Evolutionary conservation across 805 yeast genomes (phyloP).

Genomic region (Pichia exigua): DNA sequence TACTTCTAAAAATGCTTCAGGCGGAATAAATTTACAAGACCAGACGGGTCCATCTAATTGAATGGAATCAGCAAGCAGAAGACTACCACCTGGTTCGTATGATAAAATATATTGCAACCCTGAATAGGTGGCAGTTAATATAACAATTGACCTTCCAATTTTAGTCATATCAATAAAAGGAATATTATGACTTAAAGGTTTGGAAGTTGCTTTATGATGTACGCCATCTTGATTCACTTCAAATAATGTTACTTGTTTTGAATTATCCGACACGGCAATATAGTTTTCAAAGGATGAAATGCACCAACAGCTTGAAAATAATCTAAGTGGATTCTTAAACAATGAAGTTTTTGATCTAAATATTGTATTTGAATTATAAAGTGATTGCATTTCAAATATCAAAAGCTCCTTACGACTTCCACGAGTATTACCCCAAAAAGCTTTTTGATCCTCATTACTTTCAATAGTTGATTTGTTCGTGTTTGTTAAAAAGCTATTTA

Average conservation of each 20-base stretch:
- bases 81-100: background rate
- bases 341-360: background rate
- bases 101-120: conserved; percentile 6
- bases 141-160: background rate
- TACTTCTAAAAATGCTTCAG: conserved; percentile 41
- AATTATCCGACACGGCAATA: conserved; percentile 48
- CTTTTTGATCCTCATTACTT: background rate
- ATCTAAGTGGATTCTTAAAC: background rate
- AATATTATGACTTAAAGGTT: conserved; percentile 41
- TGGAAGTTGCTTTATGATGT: conserved; percentile 23
- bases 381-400: background rate
- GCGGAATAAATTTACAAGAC: conserved; percentile 25
- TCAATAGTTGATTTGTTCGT: background rate
- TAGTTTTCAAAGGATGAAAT: conserved; percentile 37
- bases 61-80: conserved; percentile 1
- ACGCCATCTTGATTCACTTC: conserved; percentile 2
- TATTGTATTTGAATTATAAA: background rate
- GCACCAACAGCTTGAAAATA: conserved; percentile 44
- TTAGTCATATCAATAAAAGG: conserved; percentile 30
- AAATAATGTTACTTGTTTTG: conserved; percentile 37
- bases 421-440: background rate
- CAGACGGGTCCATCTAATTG: background rate
- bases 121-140: conserved; percentile 5
- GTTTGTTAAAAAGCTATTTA: background rate
- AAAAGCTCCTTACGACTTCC: background rate